phyloP scores from a whole-genome alignment of 306 rosid species.

The Carpinus fangiana region DNA sequence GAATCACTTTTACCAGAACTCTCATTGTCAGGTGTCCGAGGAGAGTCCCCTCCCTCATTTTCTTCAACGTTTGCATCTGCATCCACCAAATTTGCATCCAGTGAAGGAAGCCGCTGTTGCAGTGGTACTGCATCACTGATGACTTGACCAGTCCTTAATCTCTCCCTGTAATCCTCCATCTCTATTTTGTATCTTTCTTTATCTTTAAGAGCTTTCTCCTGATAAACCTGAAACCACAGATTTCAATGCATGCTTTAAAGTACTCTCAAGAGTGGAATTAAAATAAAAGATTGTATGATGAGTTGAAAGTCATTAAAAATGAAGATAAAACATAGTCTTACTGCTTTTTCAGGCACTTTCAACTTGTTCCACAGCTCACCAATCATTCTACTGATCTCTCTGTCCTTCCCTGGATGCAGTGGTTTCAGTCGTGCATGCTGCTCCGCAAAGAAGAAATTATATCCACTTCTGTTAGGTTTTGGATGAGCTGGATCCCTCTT shows the following conservation, averaged over 20 bases:
- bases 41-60: constrained; percentile 37
- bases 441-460: constrained; percentile 92
- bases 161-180: constrained; percentile 82
- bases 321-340: constrained; percentile 26
- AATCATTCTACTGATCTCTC: constrained; percentile 87
- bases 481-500: constrained; percentile 92
- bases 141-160: constrained; percentile 48
- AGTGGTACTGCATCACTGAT: constrained; percentile 75
- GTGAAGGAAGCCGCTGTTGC: constrained; percentile 64
- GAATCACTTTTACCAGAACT: constrained; percentile 55
- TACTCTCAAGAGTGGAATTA: background rate
- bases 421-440: constrained; percentile 87
- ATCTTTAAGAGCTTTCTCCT: constrained; percentile 82
- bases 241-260: constrained; percentile 7
- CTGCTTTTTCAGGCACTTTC: constrained; percentile 58
- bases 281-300: background rate
- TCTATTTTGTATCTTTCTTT: constrained; percentile 77
- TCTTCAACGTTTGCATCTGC: constrained; percentile 49
- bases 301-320: background rate
- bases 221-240: constrained; percentile 62
- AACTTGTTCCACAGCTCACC: constrained; percentile 94
- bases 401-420: constrained; percentile 78
- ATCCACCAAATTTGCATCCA: constrained; percentile 39
- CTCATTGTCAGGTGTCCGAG: constrained; percentile 43
- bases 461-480: constrained; percentile 92